Evolutionary conservation across 257 asterid species (phyloP).

Genomic region (Solanum etuberosum): DNA sequence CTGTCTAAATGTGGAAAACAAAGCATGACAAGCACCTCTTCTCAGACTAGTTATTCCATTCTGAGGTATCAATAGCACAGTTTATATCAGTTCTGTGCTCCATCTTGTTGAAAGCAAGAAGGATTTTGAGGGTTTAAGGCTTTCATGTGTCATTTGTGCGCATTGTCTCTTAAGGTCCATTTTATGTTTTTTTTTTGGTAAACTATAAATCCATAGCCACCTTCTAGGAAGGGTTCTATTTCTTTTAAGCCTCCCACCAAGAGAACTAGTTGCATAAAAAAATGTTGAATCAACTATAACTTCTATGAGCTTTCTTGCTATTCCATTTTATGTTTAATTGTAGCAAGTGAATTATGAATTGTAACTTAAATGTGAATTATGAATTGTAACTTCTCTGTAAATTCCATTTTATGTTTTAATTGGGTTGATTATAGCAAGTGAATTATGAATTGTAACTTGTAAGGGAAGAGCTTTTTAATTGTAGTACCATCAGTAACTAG

Average conservation of each 20-base stretch:
- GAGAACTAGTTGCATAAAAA: neutral
- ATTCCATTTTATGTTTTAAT: no score
- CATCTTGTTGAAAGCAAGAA: neutral
- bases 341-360: no score
- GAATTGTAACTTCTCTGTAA: no score
- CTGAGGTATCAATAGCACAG: neutral
- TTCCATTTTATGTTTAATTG: no score
- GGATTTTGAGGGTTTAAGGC: neutral
- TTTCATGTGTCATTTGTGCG: neutral
- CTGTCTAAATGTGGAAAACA: neutral
- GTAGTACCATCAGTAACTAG: neutral
- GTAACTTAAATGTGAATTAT: no score
- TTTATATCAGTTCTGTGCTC: neutral
- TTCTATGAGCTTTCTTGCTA: neutral
- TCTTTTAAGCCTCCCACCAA: neutral
- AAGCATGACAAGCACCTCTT: neutral
- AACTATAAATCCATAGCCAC: neutral
- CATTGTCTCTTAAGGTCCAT: neutral
- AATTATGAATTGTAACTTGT: neutral
- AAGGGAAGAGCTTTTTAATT: neutral
- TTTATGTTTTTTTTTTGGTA: neutral
- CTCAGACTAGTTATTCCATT: neutral
- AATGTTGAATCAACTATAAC: neutral
- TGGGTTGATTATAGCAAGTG: neutral
- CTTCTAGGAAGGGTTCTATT: neutral